Percentiles rank a stretch among this genome's conserved stretches.
Conservation (phyloP, 257 asterid genomes). For the Jacaranda copaia region DNA sequence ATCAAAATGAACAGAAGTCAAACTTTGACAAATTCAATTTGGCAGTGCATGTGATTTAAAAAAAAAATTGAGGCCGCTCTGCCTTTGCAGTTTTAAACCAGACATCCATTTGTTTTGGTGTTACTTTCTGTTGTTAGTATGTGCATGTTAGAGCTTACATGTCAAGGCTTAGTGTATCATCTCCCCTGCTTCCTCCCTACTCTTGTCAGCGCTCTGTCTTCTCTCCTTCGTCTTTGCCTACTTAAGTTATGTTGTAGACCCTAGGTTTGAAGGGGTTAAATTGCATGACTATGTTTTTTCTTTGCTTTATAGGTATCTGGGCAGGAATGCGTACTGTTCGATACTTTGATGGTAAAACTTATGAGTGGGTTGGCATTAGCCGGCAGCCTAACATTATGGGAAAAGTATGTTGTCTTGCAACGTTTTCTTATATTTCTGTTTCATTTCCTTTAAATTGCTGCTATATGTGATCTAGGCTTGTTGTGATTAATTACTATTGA, state of each 20-base stretch:
- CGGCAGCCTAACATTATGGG: conserved; percentile 95
- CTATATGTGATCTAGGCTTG: not conserved
- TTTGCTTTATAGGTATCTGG: conserved; percentile 78
- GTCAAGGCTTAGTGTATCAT: not conserved
- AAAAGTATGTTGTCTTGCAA: conserved; percentile 59
- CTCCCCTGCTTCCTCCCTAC: not conserved
- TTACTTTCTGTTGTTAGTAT: not conserved
- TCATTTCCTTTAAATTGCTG: not conserved
- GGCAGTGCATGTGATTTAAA: not conserved
- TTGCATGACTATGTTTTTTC: not conserved
- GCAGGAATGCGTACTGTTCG: conserved; percentile 96
- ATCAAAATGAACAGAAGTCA: not conserved
- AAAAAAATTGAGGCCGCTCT: not conserved
- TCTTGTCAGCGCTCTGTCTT: not conserved
- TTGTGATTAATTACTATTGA: not conserved
- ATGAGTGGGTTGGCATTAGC: conserved; percentile 97
- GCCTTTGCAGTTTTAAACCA: not conserved
- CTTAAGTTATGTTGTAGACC: not conserved
- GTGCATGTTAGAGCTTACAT: not conserved
- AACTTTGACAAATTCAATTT: not conserved
- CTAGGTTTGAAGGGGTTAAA: not conserved
- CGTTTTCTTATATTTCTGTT: not conserved
- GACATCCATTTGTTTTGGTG: not conserved
- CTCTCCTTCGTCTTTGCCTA: conserved; percentile 4
- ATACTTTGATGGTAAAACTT: conserved; percentile 90